These are phyloP conservation scores for Davidsoniella australis DNA, from an alignment of 2,329 filamentous ascomycete genomes.

Conservation along the genomic window DNA sequence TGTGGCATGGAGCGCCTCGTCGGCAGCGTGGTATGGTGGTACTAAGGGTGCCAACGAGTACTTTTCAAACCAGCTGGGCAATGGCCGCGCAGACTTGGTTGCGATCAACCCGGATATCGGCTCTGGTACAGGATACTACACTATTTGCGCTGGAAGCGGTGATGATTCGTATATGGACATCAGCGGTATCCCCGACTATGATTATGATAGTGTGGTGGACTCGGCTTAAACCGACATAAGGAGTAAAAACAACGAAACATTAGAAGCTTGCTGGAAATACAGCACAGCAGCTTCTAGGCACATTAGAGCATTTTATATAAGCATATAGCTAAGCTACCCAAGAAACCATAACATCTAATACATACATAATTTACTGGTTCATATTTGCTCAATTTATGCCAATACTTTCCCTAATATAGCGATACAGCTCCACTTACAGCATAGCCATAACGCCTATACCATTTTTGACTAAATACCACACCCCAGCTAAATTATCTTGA, in stretches of 20 bases:
- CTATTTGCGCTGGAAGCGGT: neutral
- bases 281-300: neutral
- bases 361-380: neutral
- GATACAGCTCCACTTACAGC: too few relatives aligned
- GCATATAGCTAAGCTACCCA: neutral
- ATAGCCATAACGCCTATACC: too few relatives aligned
- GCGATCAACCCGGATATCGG: constrained; percentile 11
- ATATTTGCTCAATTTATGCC: neutral
- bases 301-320: too few relatives aligned
- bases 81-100: constrained; percentile 16
- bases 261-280: neutral
- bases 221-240: neutral
- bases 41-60: constrained; percentile 14
- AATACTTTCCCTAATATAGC: neutral
- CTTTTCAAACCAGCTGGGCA: constrained; percentile 17
- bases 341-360: neutral
- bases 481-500: neutral
- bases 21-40: constrained; percentile 8
- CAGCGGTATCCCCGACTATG: constrained; percentile 4
- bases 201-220: constrained; percentile 4
- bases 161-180: constrained; percentile 3
- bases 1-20: neutral
- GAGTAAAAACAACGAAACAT: neutral
- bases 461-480: too few relatives aligned
- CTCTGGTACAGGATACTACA: neutral